Evolutionary conservation across 73 alveolate genomes (phyloP).

Genomic region (Paramecium biaurelia): DNA sequence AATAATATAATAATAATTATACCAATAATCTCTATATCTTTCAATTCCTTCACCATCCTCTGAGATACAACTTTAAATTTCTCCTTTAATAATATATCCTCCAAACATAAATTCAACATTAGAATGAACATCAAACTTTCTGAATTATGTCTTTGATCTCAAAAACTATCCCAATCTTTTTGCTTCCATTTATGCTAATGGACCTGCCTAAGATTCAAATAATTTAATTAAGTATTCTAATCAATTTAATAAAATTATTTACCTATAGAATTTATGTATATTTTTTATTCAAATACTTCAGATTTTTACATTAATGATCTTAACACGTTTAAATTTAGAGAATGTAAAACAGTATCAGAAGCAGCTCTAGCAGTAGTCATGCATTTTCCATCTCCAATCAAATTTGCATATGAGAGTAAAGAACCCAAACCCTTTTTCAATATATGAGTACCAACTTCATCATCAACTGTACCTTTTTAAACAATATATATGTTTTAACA

Average conservation of each 20-base stretch:
- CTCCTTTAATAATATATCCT: conserved; percentile 12
- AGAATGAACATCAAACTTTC: not conserved
- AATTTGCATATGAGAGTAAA: conserved; percentile 54
- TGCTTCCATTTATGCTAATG: conserved; percentile 9
- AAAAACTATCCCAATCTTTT: not conserved
- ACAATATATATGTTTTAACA: conserved; percentile 44
- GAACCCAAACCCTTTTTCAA: conserved; percentile 57
- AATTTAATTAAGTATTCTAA: conserved; percentile 4
- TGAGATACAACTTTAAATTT: not conserved
- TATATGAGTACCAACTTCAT: conserved; percentile 32
- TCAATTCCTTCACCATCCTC: conserved; percentile 31
- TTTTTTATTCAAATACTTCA: conserved; percentile 14
- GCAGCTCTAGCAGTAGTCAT: conserved; percentile 33
- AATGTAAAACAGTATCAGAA: not conserved
- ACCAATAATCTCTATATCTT: conserved; percentile 35
- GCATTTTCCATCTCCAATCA: conserved; percentile 12
- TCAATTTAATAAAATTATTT: not conserved
- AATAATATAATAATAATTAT: not conserved
- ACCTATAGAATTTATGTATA: conserved; percentile 2
- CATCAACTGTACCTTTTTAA: conserved; percentile 51
- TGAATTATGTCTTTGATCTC: not conserved
- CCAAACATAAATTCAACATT: conserved; percentile 36
- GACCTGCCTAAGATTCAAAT: conserved; percentile 35
- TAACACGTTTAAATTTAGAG: not conserved
- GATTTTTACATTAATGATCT: not conserved